Conservation (phyloP, 2,329 filamentous ascomycete species). For the Ophiosphaerella narmari region DNA sequence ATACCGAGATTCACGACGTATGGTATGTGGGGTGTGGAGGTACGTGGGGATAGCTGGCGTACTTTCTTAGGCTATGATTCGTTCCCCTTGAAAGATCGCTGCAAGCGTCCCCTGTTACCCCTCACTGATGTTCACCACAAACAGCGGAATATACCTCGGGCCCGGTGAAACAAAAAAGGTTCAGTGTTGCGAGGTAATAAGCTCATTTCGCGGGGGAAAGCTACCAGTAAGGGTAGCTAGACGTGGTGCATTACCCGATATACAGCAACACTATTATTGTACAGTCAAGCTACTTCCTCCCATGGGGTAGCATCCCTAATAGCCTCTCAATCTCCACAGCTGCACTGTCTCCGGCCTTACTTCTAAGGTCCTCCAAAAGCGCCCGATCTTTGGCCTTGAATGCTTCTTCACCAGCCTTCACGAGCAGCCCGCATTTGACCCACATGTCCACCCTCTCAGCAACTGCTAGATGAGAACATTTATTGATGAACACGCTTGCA, state of each 20-base stretch:
- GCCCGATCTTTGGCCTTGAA: conserved; percentile 78
- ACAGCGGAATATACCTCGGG: too few species aligned
- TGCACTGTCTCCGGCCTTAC: conserved; percentile 72
- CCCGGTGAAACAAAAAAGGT: too few species aligned
- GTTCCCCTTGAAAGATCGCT: too few species aligned
- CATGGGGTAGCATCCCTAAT: conserved; percentile 55
- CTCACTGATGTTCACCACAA: too few species aligned
- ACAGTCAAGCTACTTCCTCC: conserved; percentile 11
- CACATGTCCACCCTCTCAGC: conserved; percentile 86
- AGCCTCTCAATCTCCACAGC: conserved; percentile 83
- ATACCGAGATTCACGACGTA: conserved; percentile 15
- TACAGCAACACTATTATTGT: neutral
- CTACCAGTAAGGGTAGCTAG: too few species aligned
- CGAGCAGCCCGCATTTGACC: conserved; percentile 89
- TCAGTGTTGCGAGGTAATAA: too few species aligned
- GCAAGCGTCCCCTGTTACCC: too few species aligned
- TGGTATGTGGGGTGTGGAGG: neutral
- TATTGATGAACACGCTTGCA: conserved; percentile 82
- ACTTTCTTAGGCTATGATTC: too few species aligned
- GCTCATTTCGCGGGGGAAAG: too few species aligned
- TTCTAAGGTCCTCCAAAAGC: conserved; percentile 73
- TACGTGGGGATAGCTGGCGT: conserved; percentile 13
- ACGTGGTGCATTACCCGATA: neutral
- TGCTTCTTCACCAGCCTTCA: conserved; percentile 90
- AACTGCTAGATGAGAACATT: conserved; percentile 73